phyloP scores from a whole-genome alignment of 2,329 filamentous ascomycete species.

The Aspergillus cejpii region DNA sequence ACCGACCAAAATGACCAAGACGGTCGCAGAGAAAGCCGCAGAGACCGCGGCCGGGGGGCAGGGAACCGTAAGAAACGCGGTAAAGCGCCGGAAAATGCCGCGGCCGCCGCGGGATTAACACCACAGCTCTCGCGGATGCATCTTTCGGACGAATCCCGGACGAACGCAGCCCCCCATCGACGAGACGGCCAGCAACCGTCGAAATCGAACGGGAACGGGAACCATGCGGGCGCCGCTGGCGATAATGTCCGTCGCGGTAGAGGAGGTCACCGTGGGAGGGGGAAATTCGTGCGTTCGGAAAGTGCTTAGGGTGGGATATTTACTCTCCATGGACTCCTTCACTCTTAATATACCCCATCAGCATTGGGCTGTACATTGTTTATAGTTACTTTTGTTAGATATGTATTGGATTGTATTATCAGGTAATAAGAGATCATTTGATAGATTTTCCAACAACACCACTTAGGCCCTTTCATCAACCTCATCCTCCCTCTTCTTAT shows the following conservation, averaged over 20 bases:
- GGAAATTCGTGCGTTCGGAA: conserved; percentile 15
- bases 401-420: not conserved
- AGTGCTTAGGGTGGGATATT: not conserved
- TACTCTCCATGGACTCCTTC: not conserved
- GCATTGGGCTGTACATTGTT: not conserved
- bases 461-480: too few relatives aligned
- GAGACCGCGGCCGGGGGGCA: conserved; percentile 7
- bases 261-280: conserved; percentile 9
- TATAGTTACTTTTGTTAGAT: not conserved
- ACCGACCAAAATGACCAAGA: conserved; percentile 9
- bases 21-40: conserved; percentile 14
- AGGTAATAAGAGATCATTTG: not conserved
- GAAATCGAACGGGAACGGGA: conserved; percentile 11
- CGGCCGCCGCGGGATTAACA: conserved; percentile 6
- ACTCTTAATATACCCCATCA: not conserved
- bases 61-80: conserved; percentile 14
- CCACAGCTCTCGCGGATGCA: conserved; percentile 8
- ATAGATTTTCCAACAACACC: too few relatives aligned
- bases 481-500: too few relatives aligned
- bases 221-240: conserved; percentile 6
- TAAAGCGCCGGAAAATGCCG: conserved; percentile 5
- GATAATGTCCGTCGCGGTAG: conserved; percentile 22
- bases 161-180: conserved; percentile 11
- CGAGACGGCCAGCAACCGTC: conserved; percentile 9
- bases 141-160: conserved; percentile 3